Evolutionary conservation across 148 eudicot genomes (phyloP).

Genomic region (Vaccinium macrocarpon): DNA sequence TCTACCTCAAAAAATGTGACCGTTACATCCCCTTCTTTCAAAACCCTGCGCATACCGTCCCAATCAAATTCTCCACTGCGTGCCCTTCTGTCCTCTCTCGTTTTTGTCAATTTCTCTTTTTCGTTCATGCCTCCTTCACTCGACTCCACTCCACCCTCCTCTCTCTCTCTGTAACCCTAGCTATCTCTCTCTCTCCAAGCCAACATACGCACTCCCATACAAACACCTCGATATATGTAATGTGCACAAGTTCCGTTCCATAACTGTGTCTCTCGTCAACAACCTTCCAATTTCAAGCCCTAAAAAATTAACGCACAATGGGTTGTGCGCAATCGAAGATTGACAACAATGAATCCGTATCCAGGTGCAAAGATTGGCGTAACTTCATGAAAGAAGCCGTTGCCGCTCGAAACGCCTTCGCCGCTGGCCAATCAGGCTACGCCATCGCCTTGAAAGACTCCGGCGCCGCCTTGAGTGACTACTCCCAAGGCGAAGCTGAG

Average conservation of each 20-base stretch:
- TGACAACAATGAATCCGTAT: constrained; percentile 83
- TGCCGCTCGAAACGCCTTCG: constrained; percentile 58
- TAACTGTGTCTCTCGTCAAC: neutral
- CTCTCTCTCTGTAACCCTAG: neutral
- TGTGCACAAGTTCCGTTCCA: too few relatives aligned
- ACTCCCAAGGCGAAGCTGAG: constrained; percentile 72
- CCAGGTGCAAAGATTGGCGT: constrained; percentile 80
- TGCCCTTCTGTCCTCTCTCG: neutral
- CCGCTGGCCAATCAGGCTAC: constrained; percentile 70
- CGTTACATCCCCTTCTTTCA: constrained; percentile 29
- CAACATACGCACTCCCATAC: neutral
- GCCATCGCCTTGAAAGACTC: constrained; percentile 62
- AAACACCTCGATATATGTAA: too few relatives aligned
- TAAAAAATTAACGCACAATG: constrained; percentile 35
- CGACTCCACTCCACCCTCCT: too few relatives aligned
- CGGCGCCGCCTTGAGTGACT: constrained; percentile 79
- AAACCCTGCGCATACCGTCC: constrained; percentile 10
- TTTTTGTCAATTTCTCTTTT: constrained; percentile 30
- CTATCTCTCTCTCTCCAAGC: neutral
- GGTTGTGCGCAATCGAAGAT: constrained; percentile 96
- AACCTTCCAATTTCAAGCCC: constrained; percentile 3
- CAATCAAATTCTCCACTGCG: constrained; percentile 21
- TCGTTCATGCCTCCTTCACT: neutral
- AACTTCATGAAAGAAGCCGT: constrained; percentile 92
- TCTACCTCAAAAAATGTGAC: constrained; percentile 42